A percentile compares a stretch with the other conserved stretches of the same genome.
Conservation (phyloP, 371 early-diverging fungal species). For the Dichotomocladium elegans region DNA sequence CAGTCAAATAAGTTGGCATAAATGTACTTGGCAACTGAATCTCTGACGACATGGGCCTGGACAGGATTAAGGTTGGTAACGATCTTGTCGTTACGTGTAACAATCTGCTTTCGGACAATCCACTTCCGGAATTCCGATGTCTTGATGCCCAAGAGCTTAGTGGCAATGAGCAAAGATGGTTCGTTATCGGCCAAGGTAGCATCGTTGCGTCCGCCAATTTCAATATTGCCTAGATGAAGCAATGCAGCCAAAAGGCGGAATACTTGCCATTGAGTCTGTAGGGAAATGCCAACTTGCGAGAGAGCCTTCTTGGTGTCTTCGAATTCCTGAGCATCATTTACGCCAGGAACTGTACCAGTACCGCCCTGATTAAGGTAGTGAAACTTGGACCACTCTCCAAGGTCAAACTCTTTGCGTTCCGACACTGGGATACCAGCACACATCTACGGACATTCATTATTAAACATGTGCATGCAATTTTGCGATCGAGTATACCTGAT, state of each 20-base stretch:
- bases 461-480: no score
- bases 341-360: conserved; percentile 72
- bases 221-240: conserved; percentile 91
- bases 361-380: conserved; percentile 88
- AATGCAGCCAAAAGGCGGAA: conserved; percentile 87
- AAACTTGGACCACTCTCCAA: conserved; percentile 73
- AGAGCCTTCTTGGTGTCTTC: conserved; percentile 81
- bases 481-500: no score
- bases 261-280: conserved; percentile 83
- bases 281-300: conserved; percentile 82
- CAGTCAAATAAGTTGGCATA: conserved; percentile 94
- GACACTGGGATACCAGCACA: conserved; percentile 83
- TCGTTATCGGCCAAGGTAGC: conserved; percentile 68
- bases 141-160: conserved; percentile 74
- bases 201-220: conserved; percentile 71
- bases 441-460: conserved; percentile 49
- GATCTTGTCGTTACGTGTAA: conserved; percentile 84
- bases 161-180: conserved; percentile 60
- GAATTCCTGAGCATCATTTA: conserved; percentile 92
- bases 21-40: conserved; percentile 93
- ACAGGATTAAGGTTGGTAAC: conserved; percentile 66
- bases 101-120: conserved; percentile 86
- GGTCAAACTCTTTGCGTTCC: conserved; percentile 75
- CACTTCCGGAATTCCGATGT: conserved; percentile 79
- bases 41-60: conserved; percentile 79